Conservation (phyloP, 1,284 basidiomycete species). For the Puccinia polysora region DNA sequence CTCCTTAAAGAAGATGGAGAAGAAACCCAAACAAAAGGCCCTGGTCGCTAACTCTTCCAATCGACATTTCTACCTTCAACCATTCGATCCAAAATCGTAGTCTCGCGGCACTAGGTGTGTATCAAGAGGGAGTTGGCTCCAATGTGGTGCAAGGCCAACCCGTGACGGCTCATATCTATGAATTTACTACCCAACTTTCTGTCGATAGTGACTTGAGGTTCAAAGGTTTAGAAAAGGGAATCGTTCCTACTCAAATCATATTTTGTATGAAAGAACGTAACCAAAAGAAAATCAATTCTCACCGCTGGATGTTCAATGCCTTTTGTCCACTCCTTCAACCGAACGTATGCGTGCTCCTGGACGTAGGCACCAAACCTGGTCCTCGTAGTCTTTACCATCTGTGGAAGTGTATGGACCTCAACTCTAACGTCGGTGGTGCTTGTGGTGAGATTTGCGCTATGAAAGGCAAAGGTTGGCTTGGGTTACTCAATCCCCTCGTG, state of each 20-base stretch:
- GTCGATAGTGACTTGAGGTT: conserved; percentile 84
- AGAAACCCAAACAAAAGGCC: neutral
- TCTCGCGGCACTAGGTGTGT: conserved; percentile 57
- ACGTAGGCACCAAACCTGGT: conserved; percentile 85
- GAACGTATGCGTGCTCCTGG: conserved; percentile 80
- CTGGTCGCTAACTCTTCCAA: conserved; percentile 59
- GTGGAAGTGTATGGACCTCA: conserved; percentile 90
- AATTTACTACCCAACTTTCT: conserved; percentile 87
- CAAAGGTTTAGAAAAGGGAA: conserved; percentile 83
- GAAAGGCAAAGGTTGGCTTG: conserved; percentile 76
- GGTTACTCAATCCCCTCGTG: conserved; percentile 59
- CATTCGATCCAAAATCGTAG: neutral
- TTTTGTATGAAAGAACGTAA: conserved; percentile 57
- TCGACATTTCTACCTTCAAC: conserved; percentile 56
- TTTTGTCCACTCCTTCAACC: conserved; percentile 63
- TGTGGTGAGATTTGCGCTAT: conserved; percentile 91
- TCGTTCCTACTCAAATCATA: conserved; percentile 75
- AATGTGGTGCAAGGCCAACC: conserved; percentile 79
- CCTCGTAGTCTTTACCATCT: conserved; percentile 81
- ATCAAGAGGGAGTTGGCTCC: conserved; percentile 72
- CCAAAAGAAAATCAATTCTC: conserved; percentile 70
- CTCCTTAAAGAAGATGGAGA: neutral
- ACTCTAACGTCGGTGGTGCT: conserved; percentile 86
- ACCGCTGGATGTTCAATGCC: conserved; percentile 92
- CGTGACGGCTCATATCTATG: conserved; percentile 90